Evolutionary conservation across 129 eudicot species (phyloP), one percentile per base, ranked within the genome.

Genomic region (Saussurea involucrata): DNA sequence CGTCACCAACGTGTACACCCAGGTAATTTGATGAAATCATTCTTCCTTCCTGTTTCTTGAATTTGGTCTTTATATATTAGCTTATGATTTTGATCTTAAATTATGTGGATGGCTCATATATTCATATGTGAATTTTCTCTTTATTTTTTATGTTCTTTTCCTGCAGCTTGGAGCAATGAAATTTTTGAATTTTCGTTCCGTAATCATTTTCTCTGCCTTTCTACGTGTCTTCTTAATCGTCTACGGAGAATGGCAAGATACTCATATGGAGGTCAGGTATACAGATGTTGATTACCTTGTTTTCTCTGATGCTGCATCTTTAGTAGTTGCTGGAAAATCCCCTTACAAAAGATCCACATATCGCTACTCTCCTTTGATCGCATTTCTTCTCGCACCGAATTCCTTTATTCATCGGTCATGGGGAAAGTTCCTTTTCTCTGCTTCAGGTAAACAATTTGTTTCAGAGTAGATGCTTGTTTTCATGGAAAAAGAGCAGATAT

Each of bases 181-280:
- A 18, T 60, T 77, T 27, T 68, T 82, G 31, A 89, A 68, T 66
- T 82, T 92, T 31, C 78, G 64, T 21, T 86, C 87, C 49, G 82
- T 92, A 31, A 74, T 95, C 61, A 17, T 95, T 8, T 83, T 92
- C 78, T 95, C 98, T 27, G 92, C 92, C 44, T 15, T 89, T 49
- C 73, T 92, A 63, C 92, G 96, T 0, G 80, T 89, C 22, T 70
- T 89, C 32, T 69, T 95, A 63, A 89, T 95, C 20, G 24, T 91
- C 0, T 95, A 89, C 70, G 99, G 97, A 75, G 97, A 95, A 84
- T 95, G 96, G 99, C 99, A 95, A 82, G 97, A 95, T 77, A 77
- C 86, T 64, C 99, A 92, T 85, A 86, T 92, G 99, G 99, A 92
- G 83, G 99, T 95, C 74, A 89, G 99, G 74, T 95, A 95, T 85